These are phyloP conservation scores for Laguncularia racemosa DNA, from an alignment of 345 rosid genomes.

Conservation along the genomic window DNA sequence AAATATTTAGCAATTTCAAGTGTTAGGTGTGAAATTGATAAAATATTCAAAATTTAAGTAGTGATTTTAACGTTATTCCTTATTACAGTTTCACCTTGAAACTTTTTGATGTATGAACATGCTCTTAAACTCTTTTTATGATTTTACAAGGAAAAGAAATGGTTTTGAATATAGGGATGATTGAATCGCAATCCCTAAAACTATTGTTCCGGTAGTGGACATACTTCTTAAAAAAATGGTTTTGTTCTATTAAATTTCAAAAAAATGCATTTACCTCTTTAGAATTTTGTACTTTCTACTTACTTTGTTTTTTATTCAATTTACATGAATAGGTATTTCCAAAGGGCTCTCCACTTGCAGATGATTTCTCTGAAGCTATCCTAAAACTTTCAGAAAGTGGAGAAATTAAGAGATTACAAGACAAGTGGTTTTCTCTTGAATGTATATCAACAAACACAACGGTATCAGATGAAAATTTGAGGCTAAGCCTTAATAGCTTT, in stretches of 20 bases:
- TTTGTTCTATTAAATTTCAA: too few relatives aligned
- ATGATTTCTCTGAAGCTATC: constrained; percentile 40
- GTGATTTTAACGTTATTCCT: too few relatives aligned
- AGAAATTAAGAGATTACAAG: constrained; percentile 13
- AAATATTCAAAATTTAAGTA: too few relatives aligned
- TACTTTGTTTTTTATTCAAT: neutral
- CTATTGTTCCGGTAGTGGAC: too few relatives aligned
- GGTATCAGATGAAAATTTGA: constrained; percentile 3
- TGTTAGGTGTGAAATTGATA: neutral
- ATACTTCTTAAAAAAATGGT: too few relatives aligned
- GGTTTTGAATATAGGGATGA: too few relatives aligned
- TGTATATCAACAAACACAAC: constrained; percentile 17
- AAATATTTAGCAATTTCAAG: too few relatives aligned
- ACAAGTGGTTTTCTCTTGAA: constrained; percentile 22
- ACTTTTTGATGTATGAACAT: too few relatives aligned
- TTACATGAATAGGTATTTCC: constrained; percentile 32
- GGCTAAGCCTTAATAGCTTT: constrained; percentile 32
- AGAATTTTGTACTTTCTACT: too few relatives aligned
- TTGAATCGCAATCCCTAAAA: too few relatives aligned
- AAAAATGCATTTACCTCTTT: too few relatives aligned
- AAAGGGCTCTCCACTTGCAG: constrained; percentile 35
- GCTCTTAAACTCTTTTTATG: neutral
- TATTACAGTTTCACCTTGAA: too few relatives aligned
- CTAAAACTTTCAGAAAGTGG: constrained; percentile 34
- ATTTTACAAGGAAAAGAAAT: neutral